Evolutionary conservation across 768 basidiomycete genomes (phyloP).

Genomic region (Boletus sp.): DNA sequence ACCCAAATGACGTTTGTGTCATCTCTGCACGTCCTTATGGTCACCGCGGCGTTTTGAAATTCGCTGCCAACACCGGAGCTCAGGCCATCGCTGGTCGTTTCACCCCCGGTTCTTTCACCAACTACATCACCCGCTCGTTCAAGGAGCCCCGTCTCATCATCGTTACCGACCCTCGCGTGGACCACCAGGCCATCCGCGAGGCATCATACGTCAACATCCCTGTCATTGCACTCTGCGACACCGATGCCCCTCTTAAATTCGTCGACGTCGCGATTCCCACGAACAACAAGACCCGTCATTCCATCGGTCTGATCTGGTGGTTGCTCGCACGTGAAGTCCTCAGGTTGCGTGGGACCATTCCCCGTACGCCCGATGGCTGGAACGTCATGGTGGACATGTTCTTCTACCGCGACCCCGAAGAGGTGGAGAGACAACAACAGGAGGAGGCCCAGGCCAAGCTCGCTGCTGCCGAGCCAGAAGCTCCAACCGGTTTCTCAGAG

Average conservation of each 20-base stretch:
- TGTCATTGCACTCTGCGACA: slow-evolving; percentile 98
- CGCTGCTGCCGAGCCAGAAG: slow-evolving; percentile 55
- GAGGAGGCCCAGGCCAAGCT: slow-evolving; percentile 88
- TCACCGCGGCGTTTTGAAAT: slow-evolving; percentile 99
- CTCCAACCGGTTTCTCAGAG: slow-evolving; percentile 53
- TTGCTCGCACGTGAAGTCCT: slow-evolving; percentile 96
- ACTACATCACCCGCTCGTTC: slow-evolving; percentile 99
- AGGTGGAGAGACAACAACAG: slow-evolving; percentile 96
- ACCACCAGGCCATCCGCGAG: slow-evolving; percentile 99
- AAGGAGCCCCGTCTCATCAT: slow-evolving; percentile 99
- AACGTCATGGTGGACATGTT: slow-evolving; percentile 99
- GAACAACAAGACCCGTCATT: slow-evolving; percentile 98
- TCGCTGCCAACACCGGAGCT: slow-evolving; percentile 95
- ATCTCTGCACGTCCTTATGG: slow-evolving; percentile 99
- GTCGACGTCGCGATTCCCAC: slow-evolving; percentile 98
- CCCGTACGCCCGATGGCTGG: slow-evolving; percentile 91
- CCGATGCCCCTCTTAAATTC: slow-evolving; percentile 95
- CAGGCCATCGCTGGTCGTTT: slow-evolving; percentile 99
- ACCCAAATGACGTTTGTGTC: slow-evolving; percentile 97
- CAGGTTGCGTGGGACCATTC: slow-evolving; percentile 90
- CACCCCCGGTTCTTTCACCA: slow-evolving; percentile 98
- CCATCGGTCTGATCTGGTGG: slow-evolving; percentile 98
- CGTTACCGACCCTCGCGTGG: slow-evolving; percentile 98
- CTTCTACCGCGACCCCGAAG: slow-evolving; percentile 99
- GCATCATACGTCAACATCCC: slow-evolving; percentile 99